These are phyloP conservation scores for Calvatia gigantea DNA, from an alignment of 768 basidiomycete species.

Conservation along the genomic window DNA sequence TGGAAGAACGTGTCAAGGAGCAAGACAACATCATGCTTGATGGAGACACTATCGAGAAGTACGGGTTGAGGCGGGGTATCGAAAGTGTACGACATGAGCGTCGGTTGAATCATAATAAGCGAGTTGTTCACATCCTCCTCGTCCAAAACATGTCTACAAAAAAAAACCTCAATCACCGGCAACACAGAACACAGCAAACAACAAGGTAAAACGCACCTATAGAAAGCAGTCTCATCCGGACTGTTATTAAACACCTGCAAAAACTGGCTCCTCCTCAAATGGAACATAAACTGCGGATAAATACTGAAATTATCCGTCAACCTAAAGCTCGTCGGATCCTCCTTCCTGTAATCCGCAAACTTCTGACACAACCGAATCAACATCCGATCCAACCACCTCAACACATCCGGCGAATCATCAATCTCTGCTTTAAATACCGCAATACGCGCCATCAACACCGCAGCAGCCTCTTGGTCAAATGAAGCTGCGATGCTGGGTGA, in stretches of 20 bases:
- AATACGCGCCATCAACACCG: constrained; percentile 97
- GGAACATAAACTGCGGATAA: constrained; percentile 99
- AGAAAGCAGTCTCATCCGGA: constrained; percentile 99
- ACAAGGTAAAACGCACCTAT: constrained; percentile 57
- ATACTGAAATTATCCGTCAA: constrained; percentile 96
- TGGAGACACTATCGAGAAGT: constrained; percentile 94
- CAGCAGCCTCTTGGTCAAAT: constrained; percentile 97
- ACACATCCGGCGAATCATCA: constrained; percentile 94
- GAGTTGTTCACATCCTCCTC: constrained; percentile 99
- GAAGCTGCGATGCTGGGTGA: constrained; percentile 88
- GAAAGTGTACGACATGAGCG: constrained; percentile 97
- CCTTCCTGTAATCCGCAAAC: constrained; percentile 98
- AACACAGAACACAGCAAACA: neutral
- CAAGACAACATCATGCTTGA: constrained; percentile 94
- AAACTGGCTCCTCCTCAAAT: constrained; percentile 94
- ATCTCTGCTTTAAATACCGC: constrained; percentile 99
- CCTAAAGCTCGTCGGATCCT: constrained; percentile 92
- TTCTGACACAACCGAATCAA: constrained; percentile 98
- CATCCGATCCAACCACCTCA: constrained; percentile 98
- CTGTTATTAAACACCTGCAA: constrained; percentile 99
- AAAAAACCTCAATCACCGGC: constrained; percentile 6
- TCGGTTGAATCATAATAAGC: constrained; percentile 99
- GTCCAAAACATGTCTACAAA: constrained; percentile 81
- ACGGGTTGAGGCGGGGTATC: constrained; percentile 92
- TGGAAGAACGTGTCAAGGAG: constrained; percentile 99